Evolutionary conservation across 1,284 basidiomycete species (phyloP), one percentile per base, ranked within the genome.

Genomic region (Tilletia setariae): DNA sequence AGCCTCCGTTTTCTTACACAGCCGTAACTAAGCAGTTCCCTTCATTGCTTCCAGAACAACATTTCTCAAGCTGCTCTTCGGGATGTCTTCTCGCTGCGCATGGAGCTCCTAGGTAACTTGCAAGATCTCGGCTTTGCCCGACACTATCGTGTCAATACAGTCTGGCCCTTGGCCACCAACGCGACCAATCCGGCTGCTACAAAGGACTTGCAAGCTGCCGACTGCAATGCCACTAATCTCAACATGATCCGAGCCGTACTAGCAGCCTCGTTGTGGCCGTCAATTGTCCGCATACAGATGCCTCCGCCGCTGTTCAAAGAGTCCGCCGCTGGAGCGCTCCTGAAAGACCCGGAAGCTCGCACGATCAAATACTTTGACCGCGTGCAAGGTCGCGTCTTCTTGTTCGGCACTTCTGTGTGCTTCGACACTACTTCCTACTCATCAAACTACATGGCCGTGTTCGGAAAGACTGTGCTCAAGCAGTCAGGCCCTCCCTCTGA

Each of bases 341-440:
- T 72, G 53, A 66, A 75, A 19, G 77, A 79, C 53, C 69, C 76
- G 16, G 76, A 78, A 30, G 79, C 80, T 0, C 68, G 68, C 6
- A 71, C 73, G 56, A 69, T 82, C 65, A 73, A 76, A 51, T 80
- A 76, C 68, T 79, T 76, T 70, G 79, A 80, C 68, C 64, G 69
- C 42, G 66, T 70, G 46, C 67, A 70, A 72, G 84, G 83, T 3
- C 85, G 91, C 8, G 90, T 93, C 1, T 93, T 93, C 83, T 79
- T 93, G 51, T 93, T 95, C 79, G 93, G 94, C 0, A 87, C 86
- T n/a, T 94, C 91, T 63, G 86, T 91, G 7, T 84, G 94, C 40
- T 97, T 97, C 81, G 85, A 85, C 59, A 87, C 88, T 70, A 86
- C 87, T 28, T 86, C 86, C 40, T 93, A 92, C 88, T 89, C 88